Base-by-base conservation (phyloP, 148 eudicot species). In the Rhododendron vialii region DNA sequence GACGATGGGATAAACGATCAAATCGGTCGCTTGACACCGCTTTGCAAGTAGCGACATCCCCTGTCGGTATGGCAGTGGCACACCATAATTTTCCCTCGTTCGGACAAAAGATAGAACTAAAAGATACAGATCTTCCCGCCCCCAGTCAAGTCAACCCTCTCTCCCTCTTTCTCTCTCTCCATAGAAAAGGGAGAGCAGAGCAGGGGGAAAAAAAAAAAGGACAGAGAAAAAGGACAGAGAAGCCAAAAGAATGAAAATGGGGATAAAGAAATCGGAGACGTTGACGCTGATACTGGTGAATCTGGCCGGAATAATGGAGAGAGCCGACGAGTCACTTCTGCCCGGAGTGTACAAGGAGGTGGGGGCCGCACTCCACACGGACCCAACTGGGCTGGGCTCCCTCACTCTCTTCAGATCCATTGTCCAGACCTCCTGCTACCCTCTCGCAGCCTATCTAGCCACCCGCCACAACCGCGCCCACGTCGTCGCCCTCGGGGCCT, bases 321-420 rank as follows among this genome's bases (percentile, higher is more conserved):
- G 92, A 45, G 96, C 98, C 22, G 98, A 96, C 59, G 96, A 96
- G 81, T 93, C 98, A 22, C 83, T 96, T 28, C 87, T 96, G 1
- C 98, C 98, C 0, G 98, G 96, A 0, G 98, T 96, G 0, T 96
- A 96, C 90, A 96, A 91, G 84, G 98, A 96, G 78, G 96, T 96
- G 3, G 98, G 98, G 1, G 90, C 90, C 9, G 94, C 95, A 2
- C 89, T 96, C 24, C 92, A 93, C 87, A 90, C 93, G 13, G 98
- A 91, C 85, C 98, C 98, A 0, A 94, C 98, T 2, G 93, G 96
- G 0, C 86, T 96, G n/a, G 98, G 98, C 3, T 94, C 95, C 0
- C 88, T 96, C 35, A 94, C 98, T 17, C 91, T 96, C 5, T 91
- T 92, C 84, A 87, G 98, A 90, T 94, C 98, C 82, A 91, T 96